phyloP scores from a whole-genome alignment of 2,329 filamentous ascomycete species.

The Neophaeococcomyces aloes region DNA sequence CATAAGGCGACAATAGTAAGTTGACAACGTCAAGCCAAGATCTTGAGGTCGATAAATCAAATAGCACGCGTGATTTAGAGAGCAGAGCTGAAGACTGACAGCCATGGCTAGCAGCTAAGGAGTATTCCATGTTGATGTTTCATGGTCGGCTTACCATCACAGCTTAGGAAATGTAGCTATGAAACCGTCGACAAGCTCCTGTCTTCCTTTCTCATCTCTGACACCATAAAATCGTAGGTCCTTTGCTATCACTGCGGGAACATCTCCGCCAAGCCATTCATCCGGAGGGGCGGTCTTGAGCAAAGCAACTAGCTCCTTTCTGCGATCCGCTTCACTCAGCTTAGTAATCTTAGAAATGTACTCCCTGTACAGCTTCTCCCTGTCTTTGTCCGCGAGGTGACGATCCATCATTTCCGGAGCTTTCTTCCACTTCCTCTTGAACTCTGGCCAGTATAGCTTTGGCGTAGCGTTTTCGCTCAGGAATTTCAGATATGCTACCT shows the following conservation, averaged over 20 bases:
- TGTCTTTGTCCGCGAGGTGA: constrained; percentile 37
- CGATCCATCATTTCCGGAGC: constrained; percentile 58
- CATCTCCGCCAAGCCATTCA: neutral
- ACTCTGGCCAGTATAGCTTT: constrained; percentile 96
- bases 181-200: constrained; percentile 18
- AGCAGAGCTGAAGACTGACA: too few relatives aligned
- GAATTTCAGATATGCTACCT: constrained; percentile 70
- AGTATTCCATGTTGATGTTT: too few relatives aligned
- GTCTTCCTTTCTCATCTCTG: constrained; percentile 12
- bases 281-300: constrained; percentile 26
- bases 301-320: constrained; percentile 36
- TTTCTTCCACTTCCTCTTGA: constrained; percentile 79
- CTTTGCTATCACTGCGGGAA: constrained; percentile 9
- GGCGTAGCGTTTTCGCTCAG: constrained; percentile 72
- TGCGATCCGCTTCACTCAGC: constrained; percentile 34
- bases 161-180: constrained; percentile 8
- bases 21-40: too few relatives aligned
- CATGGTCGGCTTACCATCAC: too few relatives aligned
- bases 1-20: too few relatives aligned
- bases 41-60: too few relatives aligned
- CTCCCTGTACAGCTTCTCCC: constrained; percentile 40
- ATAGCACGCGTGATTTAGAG: too few relatives aligned
- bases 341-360: constrained; percentile 38
- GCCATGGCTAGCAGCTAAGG: too few relatives aligned
- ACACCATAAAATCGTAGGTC: constrained; percentile 18